Conservation (phyloP, 768 basidiomycete species). For the Naganishia vishniacii region DNA sequence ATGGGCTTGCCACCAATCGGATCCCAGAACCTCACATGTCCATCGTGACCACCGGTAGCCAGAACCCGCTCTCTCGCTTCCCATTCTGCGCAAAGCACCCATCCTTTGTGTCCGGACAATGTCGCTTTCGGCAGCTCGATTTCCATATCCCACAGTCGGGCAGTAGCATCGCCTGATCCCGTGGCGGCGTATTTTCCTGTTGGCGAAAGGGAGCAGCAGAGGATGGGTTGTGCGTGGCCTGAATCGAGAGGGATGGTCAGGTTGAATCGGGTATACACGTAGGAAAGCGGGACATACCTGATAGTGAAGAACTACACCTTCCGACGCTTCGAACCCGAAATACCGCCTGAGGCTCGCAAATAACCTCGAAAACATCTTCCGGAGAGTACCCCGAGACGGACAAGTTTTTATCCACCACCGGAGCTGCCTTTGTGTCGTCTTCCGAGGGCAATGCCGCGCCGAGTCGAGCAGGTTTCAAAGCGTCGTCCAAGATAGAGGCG, state of each 20-base stretch:
- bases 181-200: constrained; percentile 87
- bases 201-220: constrained; percentile 92
- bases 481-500: constrained; percentile 74
- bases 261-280: background rate
- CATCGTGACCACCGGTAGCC: constrained; percentile 91
- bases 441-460: constrained; percentile 52
- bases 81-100: constrained; percentile 98
- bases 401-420: background rate
- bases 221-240: constrained; percentile 88
- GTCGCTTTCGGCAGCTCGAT: constrained; percentile 87
- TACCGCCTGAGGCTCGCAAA: constrained; percentile 91
- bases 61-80: constrained; percentile 83
- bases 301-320: constrained; percentile 84
- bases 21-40: constrained; percentile 88
- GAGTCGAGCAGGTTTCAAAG: constrained; percentile 57
- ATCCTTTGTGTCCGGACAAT: constrained; percentile 81
- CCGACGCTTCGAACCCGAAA: constrained; percentile 91
- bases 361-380: constrained; percentile 81
- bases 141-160: constrained; percentile 86
- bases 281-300: constrained; percentile 54
- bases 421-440: constrained; percentile 57
- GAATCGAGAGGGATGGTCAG: constrained; percentile 19
- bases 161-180: constrained; percentile 88
- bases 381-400: constrained; percentile 36
- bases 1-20: constrained; percentile 82